Conservation (phyloP, 805 yeast genomes). For the Candida lessepsii region DNA sequence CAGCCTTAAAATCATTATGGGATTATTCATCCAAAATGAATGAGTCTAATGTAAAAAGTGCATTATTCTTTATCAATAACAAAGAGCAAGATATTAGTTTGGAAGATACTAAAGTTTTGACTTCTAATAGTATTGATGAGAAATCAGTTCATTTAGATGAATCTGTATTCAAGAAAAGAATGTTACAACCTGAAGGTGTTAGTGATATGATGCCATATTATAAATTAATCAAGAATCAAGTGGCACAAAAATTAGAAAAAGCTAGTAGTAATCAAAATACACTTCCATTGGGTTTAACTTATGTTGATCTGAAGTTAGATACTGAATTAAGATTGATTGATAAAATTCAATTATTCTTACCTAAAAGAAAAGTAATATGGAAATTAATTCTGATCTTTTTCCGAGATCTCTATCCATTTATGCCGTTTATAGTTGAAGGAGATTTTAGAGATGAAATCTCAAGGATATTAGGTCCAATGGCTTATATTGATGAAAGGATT, state of each 20-base stretch:
- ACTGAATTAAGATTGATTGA: conserved; percentile 30
- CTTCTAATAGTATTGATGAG: conserved; percentile 11
- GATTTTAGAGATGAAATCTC: conserved; percentile 29
- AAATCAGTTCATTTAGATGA: conserved; percentile 18
- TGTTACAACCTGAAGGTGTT: conserved; percentile 34
- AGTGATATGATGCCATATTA: conserved; percentile 35
- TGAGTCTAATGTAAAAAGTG: conserved; percentile 21
- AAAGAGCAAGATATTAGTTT: conserved; percentile 19
- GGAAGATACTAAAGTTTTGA: conserved; percentile 23
- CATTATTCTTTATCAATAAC: conserved; percentile 22
- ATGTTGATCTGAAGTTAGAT: conserved; percentile 30
- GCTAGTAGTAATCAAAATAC: conserved; percentile 17
- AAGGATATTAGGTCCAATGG: conserved; percentile 33
- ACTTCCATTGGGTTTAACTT: conserved; percentile 32
- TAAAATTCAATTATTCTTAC: conserved; percentile 37
- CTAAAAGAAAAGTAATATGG: conserved; percentile 39
- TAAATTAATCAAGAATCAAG: conserved; percentile 20
- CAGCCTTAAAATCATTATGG: conserved; percentile 34
- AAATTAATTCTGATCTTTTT: conserved; percentile 43
- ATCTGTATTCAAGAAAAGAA: conserved; percentile 27
- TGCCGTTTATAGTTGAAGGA: conserved; percentile 45
- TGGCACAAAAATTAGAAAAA: conserved; percentile 14
- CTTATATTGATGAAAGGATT: conserved; percentile 25
- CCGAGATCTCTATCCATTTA: conserved; percentile 43
- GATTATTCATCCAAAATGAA: conserved; percentile 23